Percentiles rank a stretch among this genome's conserved stretches.
Conservation (phyloP, 106 monocot species). For the Alisma plantagoaquatica region DNA sequence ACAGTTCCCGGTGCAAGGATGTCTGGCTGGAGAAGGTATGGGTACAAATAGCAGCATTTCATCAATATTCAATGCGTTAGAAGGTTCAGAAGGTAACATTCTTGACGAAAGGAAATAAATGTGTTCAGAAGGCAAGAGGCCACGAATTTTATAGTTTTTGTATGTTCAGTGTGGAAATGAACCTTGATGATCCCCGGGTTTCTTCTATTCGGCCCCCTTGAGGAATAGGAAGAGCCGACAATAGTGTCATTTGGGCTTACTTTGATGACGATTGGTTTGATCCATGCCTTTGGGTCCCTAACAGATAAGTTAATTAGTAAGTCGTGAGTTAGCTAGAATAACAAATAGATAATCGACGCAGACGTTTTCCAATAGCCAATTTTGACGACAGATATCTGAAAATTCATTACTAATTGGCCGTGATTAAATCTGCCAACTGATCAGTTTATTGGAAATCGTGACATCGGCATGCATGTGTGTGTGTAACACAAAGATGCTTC, state of each 20-base stretch:
- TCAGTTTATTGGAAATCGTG: too few relatives aligned
- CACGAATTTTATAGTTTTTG: neutral
- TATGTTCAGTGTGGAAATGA: neutral
- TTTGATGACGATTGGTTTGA: neutral
- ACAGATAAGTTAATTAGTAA: too few relatives aligned
- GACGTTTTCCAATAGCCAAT: too few relatives aligned
- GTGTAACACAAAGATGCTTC: too few relatives aligned
- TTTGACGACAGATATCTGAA: too few relatives aligned
- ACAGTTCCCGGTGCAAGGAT: conserved; percentile 39
- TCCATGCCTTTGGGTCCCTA: neutral
- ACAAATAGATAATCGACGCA: too few relatives aligned
- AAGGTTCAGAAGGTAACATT: neutral
- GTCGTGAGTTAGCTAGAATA: too few relatives aligned
- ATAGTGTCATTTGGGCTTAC: neutral
- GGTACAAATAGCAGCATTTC: neutral
- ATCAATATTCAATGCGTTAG: too few relatives aligned
- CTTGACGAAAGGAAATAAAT: neutral
- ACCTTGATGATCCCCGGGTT: conserved; percentile 11
- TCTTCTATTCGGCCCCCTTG: neutral
- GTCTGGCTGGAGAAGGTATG: conserved; percentile 22
- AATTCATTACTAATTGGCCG: too few relatives aligned
- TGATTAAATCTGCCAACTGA: too few relatives aligned
- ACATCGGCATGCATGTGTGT: too few relatives aligned
- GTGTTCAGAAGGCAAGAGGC: neutral
- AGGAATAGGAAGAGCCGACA: neutral